Evolutionary conservation across 1,284 basidiomycete genomes (phyloP).

Genomic region (Vanrija pseudolonga): DNA sequence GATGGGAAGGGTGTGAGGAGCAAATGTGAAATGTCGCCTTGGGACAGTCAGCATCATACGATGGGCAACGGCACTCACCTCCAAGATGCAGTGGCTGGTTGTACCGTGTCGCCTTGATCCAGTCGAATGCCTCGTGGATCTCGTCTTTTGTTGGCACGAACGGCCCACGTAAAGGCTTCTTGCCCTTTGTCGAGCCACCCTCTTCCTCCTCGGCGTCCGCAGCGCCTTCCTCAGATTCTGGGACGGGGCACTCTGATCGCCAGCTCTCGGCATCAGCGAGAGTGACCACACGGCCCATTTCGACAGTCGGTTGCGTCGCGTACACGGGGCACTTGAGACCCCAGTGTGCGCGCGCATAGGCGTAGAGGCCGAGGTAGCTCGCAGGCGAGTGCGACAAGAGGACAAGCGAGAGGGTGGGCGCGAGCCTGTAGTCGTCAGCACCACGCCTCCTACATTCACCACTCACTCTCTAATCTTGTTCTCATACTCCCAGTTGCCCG

Average conservation of each 20-base stretch:
- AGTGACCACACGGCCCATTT: slow-evolving; percentile 88
- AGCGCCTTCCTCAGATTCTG: slow-evolving; percentile 7
- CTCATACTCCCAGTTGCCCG: slow-evolving; percentile 45
- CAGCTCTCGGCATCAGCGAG: slow-evolving; percentile 77
- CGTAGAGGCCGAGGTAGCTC: slow-evolving; percentile 80
- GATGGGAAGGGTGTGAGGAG: slow-evolving; percentile 95
- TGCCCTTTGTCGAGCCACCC: slow-evolving; percentile 28
- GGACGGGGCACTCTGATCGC: slow-evolving; percentile 68
- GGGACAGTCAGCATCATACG: neutral
- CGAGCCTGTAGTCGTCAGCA: slow-evolving; percentile 60
- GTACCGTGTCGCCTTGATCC: slow-evolving; percentile 86
- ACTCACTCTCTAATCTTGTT: slow-evolving; percentile 49
- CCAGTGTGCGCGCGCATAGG: slow-evolving; percentile 84
- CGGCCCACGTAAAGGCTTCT: slow-evolving; percentile 39
- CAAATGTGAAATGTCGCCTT: slow-evolving; percentile 53
- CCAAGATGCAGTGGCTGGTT: slow-evolving; percentile 93
- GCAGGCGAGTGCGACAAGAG: slow-evolving; percentile 86
- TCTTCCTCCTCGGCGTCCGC: neutral
- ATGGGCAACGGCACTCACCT: slow-evolving; percentile 56
- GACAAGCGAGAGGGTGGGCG: slow-evolving; percentile 57
- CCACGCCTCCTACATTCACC: neutral
- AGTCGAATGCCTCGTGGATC: slow-evolving; percentile 92
- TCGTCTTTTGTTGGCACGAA: slow-evolving; percentile 65
- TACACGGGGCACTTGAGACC: slow-evolving; percentile 90
- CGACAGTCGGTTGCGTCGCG: slow-evolving; percentile 90